Base-by-base conservation (phyloP, 495 filamentous ascomycete species). In the Immersiella caudata region DNA sequence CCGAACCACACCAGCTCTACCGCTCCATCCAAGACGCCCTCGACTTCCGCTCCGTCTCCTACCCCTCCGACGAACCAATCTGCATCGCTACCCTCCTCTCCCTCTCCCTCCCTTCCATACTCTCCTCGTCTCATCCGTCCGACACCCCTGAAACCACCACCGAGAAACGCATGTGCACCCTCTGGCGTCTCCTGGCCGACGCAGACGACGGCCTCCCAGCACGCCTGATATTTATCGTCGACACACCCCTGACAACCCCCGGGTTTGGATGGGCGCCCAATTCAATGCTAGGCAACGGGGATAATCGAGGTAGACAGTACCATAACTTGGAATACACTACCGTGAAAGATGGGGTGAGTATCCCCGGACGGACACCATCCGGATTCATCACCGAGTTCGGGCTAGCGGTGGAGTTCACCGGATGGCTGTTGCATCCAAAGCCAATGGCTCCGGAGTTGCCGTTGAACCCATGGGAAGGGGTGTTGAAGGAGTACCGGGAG, bases 41-140 rank as follows among this genome's bases (percentile, higher is more conserved):
- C 22, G 51, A 65, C 62, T 74, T 72, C 66, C 70, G 75, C 46
- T 62, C 65, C 46, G 75, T 79, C 16, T 75, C 71, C 58, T 69
- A 75, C 26, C 60, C 75, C 4, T 72, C 73, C 5, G 76, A 79
- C 66, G 76, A 79, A 62, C 54, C 76, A 2, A 67, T 79, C 20
- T 76, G 76, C 67, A 76, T 77, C 55, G 74, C 70, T 20, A 76
- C 74, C 12, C 70, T 79, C 21, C 56, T 79, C 51, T 61, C 25
- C 24, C 65, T 75, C 25, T 62, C 68, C 22, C 36, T 76, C 6
- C 21, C 62, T 1, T 6, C 40, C 4, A 71, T 33, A 3, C 29
- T 75, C n/a, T 4, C 46, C 6, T 33, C 36, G 8, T 26, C 35
- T 46, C 18, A 5, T 12, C 49, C 49, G 3, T 52, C 49, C 4